phyloP scores from a whole-genome alignment of 352 stramenopile genomes.

The Ophiocytium majus region DNA sequence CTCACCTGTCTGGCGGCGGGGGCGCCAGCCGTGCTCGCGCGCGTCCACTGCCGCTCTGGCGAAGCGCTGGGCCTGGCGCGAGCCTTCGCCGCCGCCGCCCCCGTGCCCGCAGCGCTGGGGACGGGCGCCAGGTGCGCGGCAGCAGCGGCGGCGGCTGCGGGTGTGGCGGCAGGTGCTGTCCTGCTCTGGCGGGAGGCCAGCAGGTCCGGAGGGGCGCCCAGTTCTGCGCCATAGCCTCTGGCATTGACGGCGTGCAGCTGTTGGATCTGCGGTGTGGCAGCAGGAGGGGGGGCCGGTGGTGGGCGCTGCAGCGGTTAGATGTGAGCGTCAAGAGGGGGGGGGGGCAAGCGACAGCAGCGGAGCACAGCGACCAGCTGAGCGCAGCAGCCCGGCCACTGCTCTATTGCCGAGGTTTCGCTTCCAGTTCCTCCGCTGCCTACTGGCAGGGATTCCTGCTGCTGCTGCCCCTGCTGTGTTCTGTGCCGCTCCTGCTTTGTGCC shows the following conservation, averaged over 20 bases:
- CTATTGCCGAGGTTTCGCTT: background rate
- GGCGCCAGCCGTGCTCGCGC: too few species aligned
- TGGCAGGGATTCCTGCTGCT: background rate
- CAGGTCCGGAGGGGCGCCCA: too few species aligned
- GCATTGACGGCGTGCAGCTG: background rate
- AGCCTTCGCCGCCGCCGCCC: too few species aligned
- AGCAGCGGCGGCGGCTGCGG: too few species aligned
- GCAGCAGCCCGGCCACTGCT: background rate
- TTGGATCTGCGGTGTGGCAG: background rate
- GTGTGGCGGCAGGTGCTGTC: background rate
- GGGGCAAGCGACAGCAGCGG: background rate
- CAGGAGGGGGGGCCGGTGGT: too few species aligned
- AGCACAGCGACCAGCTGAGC: background rate
- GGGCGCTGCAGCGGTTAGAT: too few species aligned
- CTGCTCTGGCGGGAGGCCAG: background rate
- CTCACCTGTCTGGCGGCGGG: too few species aligned
- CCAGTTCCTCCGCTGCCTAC: background rate
- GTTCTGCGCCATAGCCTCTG: too few species aligned
- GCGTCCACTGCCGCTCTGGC: too few species aligned
- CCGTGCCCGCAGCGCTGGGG: background rate
- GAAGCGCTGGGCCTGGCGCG: too few species aligned
- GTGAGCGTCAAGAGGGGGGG: too few species aligned
- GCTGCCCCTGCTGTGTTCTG: background rate
- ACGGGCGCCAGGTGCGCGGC: background rate
- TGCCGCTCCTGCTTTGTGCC: too few species aligned